Percentiles rank a stretch among this genome's conserved stretches.
Conservation (phyloP, 1,284 basidiomycete species). For the Neotropicomus parvogracilis region DNA sequence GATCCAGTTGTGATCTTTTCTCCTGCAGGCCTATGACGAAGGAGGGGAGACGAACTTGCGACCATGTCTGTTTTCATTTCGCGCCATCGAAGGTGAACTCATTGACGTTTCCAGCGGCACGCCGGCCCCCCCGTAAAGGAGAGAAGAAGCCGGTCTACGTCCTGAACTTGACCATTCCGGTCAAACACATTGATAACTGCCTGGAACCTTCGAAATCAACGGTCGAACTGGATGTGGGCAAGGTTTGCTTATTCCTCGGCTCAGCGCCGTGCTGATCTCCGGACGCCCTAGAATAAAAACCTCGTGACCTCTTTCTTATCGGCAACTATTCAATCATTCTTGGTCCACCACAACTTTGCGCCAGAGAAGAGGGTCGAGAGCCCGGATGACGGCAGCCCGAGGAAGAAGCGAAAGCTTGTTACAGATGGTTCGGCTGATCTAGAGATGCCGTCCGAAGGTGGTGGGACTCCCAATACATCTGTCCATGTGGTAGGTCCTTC, state of each 20-base stretch:
- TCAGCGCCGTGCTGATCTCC: constrained; percentile 11
- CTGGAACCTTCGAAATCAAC: constrained; percentile 72
- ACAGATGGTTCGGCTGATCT: constrained; percentile 12
- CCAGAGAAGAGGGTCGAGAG: constrained; percentile 20
- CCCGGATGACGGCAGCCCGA: constrained; percentile 26
- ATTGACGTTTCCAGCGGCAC: constrained; percentile 38
- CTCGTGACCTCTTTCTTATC: constrained; percentile 54
- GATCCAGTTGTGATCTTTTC: not conserved
- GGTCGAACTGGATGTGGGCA: constrained; percentile 64
- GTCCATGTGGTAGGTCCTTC: constrained; percentile 21
- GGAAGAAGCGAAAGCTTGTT: constrained; percentile 41
- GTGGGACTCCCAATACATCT: constrained; percentile 8
- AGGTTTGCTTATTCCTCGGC: constrained; percentile 4
- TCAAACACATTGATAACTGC: constrained; percentile 67
- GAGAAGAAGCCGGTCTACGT: constrained; percentile 81
- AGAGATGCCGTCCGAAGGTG: constrained; percentile 11
- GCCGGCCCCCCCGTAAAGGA: constrained; percentile 69
- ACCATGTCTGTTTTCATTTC: constrained; percentile 38
- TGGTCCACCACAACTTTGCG: constrained; percentile 62
- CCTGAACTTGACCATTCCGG: constrained; percentile 66
- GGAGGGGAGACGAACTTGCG: constrained; percentile 46
- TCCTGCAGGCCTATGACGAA: constrained; percentile 59
- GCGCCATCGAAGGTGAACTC: constrained; percentile 11
- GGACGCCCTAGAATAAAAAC: constrained; percentile 41
- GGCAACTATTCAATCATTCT: constrained; percentile 59